These are phyloP conservation scores for Leucocoprinus sp. DNA, from an alignment of 768 basidiomycete genomes.

Conservation along the genomic window DNA sequence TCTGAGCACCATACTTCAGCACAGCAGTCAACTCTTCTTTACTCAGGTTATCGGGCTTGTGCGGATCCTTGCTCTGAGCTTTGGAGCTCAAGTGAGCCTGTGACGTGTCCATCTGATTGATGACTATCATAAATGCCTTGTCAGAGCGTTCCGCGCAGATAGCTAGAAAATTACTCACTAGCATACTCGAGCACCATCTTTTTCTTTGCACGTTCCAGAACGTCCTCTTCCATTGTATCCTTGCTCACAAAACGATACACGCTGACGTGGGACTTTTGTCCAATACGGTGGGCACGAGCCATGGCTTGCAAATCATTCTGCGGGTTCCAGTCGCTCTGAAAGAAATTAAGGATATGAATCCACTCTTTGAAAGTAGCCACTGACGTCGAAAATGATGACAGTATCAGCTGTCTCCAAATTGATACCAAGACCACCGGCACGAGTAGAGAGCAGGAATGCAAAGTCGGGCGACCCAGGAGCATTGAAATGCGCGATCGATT, in stretches of 20 bases:
- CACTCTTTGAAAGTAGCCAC: slow-evolving; percentile 22
- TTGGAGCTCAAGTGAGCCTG: slow-evolving; percentile 92
- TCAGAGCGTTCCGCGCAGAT: slow-evolving; percentile 1
- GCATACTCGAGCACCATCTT: slow-evolving; percentile 99
- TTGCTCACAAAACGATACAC: slow-evolving; percentile 99
- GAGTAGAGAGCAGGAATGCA: slow-evolving; percentile 91
- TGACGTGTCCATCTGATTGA: slow-evolving; percentile 99
- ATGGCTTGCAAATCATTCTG: slow-evolving; percentile 99
- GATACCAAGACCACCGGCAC: slow-evolving; percentile 96
- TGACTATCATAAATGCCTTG: slow-evolving; percentile 48
- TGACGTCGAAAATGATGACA: slow-evolving; percentile 96
- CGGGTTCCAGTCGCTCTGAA: slow-evolving; percentile 94
- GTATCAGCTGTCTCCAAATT: slow-evolving; percentile 99
- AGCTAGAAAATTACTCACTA: slow-evolving; percentile 51
- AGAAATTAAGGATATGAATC: neutral
- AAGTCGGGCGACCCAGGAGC: slow-evolving; percentile 90
- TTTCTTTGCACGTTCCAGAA: slow-evolving; percentile 95
- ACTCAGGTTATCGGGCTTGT: slow-evolving; percentile 78
- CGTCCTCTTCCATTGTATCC: slow-evolving; percentile 99
- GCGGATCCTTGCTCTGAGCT: slow-evolving; percentile 52
- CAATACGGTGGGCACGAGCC: slow-evolving; percentile 98
- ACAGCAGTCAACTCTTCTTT: slow-evolving; percentile 97
- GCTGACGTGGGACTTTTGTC: slow-evolving; percentile 97
- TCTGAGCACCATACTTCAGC: slow-evolving; percentile 97
- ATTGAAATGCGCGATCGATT: slow-evolving; percentile 96